Base-by-base conservation (phyloP, 139 green algal species). In the Coelastrella sp. region DNA sequence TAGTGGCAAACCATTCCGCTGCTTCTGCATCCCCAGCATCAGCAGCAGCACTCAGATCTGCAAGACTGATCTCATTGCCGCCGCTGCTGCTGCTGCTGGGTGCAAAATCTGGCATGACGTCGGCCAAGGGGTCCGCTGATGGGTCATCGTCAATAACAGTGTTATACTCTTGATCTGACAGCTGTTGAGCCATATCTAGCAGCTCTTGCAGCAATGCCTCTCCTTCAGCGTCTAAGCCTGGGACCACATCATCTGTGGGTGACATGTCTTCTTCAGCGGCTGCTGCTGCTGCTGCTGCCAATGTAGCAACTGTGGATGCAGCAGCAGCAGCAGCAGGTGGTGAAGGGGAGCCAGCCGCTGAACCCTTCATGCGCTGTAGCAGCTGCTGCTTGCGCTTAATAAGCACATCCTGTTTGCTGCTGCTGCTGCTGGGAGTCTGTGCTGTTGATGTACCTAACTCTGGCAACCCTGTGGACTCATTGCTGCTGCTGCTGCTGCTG, bases 361-460 rank as follows among this genome's bases (percentile, higher is more conserved):
- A 38, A 15, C 68, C 68, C 38, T 77, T 77, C 68, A 79, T 64
- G 0, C 72, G 72, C 72, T 79, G 43, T 43, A 79, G 72, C 43
- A 81, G 60, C 73, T 81, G 73, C 73, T 81, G 73, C 73, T 81
- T 81, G 50, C 73, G 73, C 7, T 50, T 53, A 5, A 19, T 15
- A 40, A 81, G 21, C 1, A 37, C 32, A 2, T 25, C 11, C 2
- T 60, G 19, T 21, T 51, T 66, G 32, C 50, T 50, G 73, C 50
- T 48, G 50, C 37, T 76, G 34, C 43, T 38, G 21, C 21, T 30
- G 64, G 11, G 19, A 30, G 1, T n/a, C 1, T 43, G 9, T 73
- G 64, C 23, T 32, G 64, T 30, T 73, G 27, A n/a, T 32, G 23
- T 6, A 45, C 27, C 25, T 73, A 57, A 13, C 45, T 57, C 15